Conservation (phyloP, 768 basidiomycete genomes). For the Sarcodon aspratus region DNA sequence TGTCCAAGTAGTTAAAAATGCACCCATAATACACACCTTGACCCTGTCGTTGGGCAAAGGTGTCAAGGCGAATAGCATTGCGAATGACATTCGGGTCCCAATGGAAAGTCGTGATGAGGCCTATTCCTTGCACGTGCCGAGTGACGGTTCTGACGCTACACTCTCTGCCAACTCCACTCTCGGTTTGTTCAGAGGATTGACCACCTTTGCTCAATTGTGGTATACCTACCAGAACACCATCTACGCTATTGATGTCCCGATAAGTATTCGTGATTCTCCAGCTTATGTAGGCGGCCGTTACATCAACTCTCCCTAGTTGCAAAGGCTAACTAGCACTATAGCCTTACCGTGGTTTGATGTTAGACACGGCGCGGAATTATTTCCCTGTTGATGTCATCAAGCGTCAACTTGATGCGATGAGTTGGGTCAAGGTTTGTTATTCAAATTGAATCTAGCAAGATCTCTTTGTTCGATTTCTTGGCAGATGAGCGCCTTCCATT, state of each 20-base stretch:
- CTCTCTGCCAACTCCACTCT: conserved; percentile 53
- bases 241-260: conserved; percentile 44
- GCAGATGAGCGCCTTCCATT: conserved; percentile 36
- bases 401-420: conserved; percentile 59
- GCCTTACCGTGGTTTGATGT: conserved; percentile 70
- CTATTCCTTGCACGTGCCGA: conserved; percentile 46
- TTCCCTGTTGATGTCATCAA: conserved; percentile 55
- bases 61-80: conserved; percentile 26
- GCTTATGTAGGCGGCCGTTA: conserved; percentile 51
- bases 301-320: too few species aligned
- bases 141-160: conserved; percentile 37
- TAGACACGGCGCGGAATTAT: conserved; percentile 74
- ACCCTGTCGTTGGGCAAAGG: conserved; percentile 20
- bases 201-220: conserved; percentile 63
- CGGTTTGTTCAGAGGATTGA: conserved; percentile 60
- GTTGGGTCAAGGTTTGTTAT: conserved; percentile 37
- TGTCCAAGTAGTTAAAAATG: conserved; percentile 22
- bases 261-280: conserved; percentile 53
- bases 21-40: conserved; percentile 30
- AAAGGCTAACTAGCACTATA: conserved; percentile 10
- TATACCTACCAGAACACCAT: conserved; percentile 36
- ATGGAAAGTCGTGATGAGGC: conserved; percentile 43
- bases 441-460: not conserved
- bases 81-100: conserved; percentile 38
- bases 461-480: conserved; percentile 4